A percentile compares a stretch with the other conserved stretches of the same genome.
phyloP scores from a whole-genome alignment of 2,329 filamentous ascomycete species.

The Cytospora piceicola region DNA sequence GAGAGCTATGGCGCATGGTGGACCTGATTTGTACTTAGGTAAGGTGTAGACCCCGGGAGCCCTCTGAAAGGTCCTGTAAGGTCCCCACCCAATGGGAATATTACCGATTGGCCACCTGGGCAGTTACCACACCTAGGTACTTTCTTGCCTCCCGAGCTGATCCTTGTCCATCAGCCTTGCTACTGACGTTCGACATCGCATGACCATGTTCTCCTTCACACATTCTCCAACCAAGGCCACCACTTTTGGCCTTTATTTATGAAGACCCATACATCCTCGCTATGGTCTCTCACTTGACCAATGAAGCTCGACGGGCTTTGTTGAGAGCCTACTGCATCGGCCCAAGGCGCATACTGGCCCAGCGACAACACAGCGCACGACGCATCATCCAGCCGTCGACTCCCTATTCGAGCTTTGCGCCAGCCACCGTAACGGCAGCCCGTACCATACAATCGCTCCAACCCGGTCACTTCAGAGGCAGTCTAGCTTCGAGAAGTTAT shows the following conservation, averaged over 20 bases:
- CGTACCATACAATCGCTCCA: not conserved
- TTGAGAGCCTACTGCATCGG: conserved; percentile 3
- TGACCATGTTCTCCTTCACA: conserved; percentile 8
- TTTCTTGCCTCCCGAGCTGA: not conserved
- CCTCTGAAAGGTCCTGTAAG: not conserved
- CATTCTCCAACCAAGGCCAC: not conserved
- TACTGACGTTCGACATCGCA: not conserved
- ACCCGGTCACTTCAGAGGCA: not conserved
- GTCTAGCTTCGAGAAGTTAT: conserved; percentile 7
- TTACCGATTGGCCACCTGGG: not conserved
- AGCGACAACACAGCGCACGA: not conserved
- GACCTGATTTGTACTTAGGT: not conserved
- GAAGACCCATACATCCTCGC: conserved; percentile 3
- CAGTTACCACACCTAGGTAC: too few relatives aligned
- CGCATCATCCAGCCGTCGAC: conserved; percentile 4
- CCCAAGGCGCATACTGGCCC: not conserved
- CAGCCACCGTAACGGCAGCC: not conserved
- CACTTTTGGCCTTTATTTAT: not conserved
- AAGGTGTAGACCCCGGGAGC: not conserved
- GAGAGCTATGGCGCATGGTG: too few relatives aligned
- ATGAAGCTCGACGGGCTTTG: conserved; percentile 22
- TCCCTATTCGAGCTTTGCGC: conserved; percentile 12
- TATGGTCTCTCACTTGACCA: conserved; percentile 27
- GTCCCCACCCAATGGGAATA: not conserved
- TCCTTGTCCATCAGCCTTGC: not conserved